These are phyloP conservation scores for Camellia granthamiana DNA, from an alignment of 148 eudicot genomes.

Conservation along the genomic window DNA sequence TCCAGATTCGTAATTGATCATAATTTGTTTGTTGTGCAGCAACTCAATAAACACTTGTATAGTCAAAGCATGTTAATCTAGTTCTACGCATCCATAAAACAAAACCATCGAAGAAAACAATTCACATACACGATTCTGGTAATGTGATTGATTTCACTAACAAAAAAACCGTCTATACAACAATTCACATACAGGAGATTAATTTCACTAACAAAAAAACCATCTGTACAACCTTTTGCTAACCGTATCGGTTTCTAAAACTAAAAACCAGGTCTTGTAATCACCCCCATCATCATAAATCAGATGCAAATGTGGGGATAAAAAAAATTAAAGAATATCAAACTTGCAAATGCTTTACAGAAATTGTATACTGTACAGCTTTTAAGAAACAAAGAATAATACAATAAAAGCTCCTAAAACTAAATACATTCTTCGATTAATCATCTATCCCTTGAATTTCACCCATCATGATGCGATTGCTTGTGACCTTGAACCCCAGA, in stretches of 20 bases:
- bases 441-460: constrained; percentile 87
- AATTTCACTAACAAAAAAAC: not conserved
- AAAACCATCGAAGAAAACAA: not conserved
- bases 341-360: constrained; percentile 23
- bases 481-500: constrained; percentile 90
- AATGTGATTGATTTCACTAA: not conserved
- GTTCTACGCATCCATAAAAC: too few relatives aligned
- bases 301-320: constrained; percentile 2
- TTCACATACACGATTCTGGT: not conserved
- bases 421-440: constrained; percentile 13
- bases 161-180: not conserved
- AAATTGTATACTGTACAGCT: constrained; percentile 40
- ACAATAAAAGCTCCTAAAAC: not conserved
- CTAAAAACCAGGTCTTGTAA: not conserved
- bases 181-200: too few relatives aligned
- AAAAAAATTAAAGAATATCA: constrained; percentile 7
- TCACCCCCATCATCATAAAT: constrained; percentile 1
- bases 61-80: too few relatives aligned
- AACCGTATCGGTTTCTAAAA: not conserved
- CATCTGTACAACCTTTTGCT: not conserved
- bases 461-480: constrained; percentile 96
- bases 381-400: not conserved
- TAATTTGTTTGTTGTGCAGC: too few relatives aligned
- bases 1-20: too few relatives aligned
- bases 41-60: too few relatives aligned